A percentile compares a stretch with the other conserved stretches of the same genome.
These are phyloP conservation scores for Hondaea fermentalgiana DNA, from an alignment of 108 stramenopile genomes.

Conservation along the genomic window DNA sequence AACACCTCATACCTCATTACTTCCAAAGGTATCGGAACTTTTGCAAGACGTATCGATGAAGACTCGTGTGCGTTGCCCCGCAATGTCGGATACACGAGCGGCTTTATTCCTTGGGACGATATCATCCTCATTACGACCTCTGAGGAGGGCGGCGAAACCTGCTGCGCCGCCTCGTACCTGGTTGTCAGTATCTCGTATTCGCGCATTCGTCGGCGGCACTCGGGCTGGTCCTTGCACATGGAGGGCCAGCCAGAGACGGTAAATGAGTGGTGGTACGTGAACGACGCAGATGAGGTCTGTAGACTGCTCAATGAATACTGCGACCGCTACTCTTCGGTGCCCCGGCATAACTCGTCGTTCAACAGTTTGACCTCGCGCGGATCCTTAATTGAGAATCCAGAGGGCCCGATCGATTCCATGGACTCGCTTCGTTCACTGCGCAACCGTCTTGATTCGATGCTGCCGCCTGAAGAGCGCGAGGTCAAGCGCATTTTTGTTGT, in stretches of 20 bases:
- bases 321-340: neutral
- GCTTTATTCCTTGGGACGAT: neutral
- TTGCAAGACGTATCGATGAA: neutral
- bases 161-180: neutral
- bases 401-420: neutral
- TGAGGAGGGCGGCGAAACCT: neutral
- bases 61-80: neutral
- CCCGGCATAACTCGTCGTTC: neutral
- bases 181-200: neutral
- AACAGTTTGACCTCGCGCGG: neutral
- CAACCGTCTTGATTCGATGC: neutral
- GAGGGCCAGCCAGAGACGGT: neutral
- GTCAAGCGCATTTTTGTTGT: neutral
- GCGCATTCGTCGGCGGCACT: neutral
- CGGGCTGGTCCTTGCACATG: neutral
- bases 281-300: neutral
- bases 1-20: neutral
- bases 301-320: neutral
- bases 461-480: neutral
- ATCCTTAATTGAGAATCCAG: neutral
- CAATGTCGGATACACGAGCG: neutral
- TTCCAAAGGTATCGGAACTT: neutral
- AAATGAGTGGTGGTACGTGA: neutral
- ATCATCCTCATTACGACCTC: neutral
- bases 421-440: neutral